Base-by-base conservation (phyloP, 2,329 filamentous ascomycete genomes). In the Aspergillus japonicus region DNA sequence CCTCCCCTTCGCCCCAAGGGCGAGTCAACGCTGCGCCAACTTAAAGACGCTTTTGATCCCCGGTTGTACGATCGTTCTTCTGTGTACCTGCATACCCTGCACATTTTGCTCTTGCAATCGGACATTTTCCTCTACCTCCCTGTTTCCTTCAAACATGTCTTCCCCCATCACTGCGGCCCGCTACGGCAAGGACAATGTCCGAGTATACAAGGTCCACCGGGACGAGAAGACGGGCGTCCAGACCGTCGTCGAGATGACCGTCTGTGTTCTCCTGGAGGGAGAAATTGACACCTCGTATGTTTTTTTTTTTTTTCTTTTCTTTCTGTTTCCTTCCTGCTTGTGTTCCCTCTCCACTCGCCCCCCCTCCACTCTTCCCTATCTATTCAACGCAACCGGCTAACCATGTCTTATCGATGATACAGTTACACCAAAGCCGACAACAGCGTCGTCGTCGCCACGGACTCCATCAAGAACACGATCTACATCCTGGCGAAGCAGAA, bases 401-500 rank as follows among this genome's bases (percentile, higher is more conserved):
- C 31, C 31, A 47, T 54, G 42, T 59, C 29, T 52, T 24, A 42
- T 50, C n/a, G n/a, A 50, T 31, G 26, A 29, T 26, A 60, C 62
- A 96, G 91, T 65, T 99, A 96, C 84, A 99, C 94, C 63, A 78
- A 85, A 72, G 94, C 92, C 69, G 93, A 99, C 82, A 99, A 99
- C 84, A 90, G 89, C 70, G 91, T 96, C 66, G 87, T 99, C 60
- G 94, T 99, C 62, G 92, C 95, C 64, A 99, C 95, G 62, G 95
- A 99, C 79, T 94, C 92, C 26, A 96, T 98, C 81, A 99, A 99
- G 83, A 96, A 99, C 80, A 98, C 90, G 69, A 88, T 91, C 74
- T 96, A 95, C 82, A 92, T 99, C 80, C 89, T 91, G 73, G 94
- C 95, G 72, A 97, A 96, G 81, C 89, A 96, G 79, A 84, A 96